A percentile compares a stretch with the other conserved stretches of the same genome.
Evolutionary conservation across 148 eudicot species (phyloP).

Genomic region (Rhododendron griersonianum): DNA sequence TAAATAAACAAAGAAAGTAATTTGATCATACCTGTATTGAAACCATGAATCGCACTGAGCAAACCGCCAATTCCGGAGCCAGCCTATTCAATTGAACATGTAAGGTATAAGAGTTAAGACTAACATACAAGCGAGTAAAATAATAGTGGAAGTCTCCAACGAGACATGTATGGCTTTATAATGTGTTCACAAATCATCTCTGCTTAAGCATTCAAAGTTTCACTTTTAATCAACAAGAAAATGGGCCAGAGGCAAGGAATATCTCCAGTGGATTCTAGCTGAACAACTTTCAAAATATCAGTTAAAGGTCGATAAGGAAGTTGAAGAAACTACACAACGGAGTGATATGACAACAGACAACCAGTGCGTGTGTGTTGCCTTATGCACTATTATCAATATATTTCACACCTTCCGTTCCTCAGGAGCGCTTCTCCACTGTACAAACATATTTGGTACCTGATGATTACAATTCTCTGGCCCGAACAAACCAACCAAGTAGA

Average conservation of each 20-base stretch:
- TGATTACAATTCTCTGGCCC: background rate
- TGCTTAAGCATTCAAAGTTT: background rate
- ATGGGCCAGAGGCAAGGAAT: slow-evolving; percentile 5
- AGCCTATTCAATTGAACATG: slow-evolving; percentile 36
- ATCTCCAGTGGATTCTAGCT: background rate
- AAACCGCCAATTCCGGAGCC: slow-evolving; percentile 80
- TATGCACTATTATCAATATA: background rate
- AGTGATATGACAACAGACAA: background rate
- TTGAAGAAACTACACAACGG: background rate
- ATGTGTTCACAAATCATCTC: background rate
- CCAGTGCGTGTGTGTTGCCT: background rate
- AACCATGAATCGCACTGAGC: slow-evolving; percentile 69
- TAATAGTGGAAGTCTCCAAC: background rate
- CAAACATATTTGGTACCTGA: background rate
- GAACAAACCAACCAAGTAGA: background rate
- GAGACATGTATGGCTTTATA: background rate
- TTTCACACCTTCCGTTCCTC: background rate
- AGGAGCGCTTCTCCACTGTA: background rate
- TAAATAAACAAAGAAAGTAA: background rate
- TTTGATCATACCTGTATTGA: slow-evolving; percentile 49
- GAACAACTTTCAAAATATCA: background rate
- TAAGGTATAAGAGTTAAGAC: background rate
- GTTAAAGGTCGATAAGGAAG: background rate
- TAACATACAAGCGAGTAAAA: background rate
- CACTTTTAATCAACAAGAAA: background rate